Evolutionary conservation across 2,329 filamentous ascomycete species (phyloP).

Genomic region (Neurospora sp.): DNA sequence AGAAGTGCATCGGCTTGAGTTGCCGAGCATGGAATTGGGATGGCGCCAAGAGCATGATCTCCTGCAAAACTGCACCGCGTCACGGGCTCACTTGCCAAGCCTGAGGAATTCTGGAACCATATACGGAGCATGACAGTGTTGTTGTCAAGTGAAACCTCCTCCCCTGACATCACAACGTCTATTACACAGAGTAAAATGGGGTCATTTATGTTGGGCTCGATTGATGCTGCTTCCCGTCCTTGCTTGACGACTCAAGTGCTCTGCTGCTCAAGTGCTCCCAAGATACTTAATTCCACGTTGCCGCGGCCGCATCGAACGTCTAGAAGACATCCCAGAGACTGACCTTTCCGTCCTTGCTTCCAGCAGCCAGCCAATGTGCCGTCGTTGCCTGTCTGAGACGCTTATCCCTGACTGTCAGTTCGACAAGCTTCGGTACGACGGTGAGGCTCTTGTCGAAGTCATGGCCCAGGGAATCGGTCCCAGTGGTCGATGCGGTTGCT

Average conservation of each 20-base stretch:
- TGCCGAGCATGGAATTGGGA: conserved; percentile 14
- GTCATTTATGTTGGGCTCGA: not conserved
- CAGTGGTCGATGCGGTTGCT: not conserved
- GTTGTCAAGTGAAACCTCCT: not conserved
- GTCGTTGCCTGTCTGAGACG: conserved; percentile 53
- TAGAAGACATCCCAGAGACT: conserved; percentile 93
- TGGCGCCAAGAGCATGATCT: not conserved
- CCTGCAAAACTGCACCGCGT: not conserved
- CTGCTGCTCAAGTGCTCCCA: not conserved
- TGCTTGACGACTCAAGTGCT: not conserved
- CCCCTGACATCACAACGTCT: not conserved
- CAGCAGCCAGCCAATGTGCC: conserved; percentile 82
- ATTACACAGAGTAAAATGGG: not conserved
- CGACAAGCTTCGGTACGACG: conserved; percentile 20
- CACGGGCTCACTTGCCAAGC: not conserved
- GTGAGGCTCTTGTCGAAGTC: conserved; percentile 9
- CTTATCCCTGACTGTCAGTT: conserved; percentile 49
- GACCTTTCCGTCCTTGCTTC: conserved; percentile 90
- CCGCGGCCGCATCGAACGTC: conserved; percentile 9
- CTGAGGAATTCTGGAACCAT: not conserved
- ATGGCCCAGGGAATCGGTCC: not conserved
- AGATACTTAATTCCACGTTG: not conserved
- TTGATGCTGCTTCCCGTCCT: not conserved
- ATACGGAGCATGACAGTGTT: not conserved
- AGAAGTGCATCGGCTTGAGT: conserved; percentile 29